Percentiles rank a stretch among this genome's conserved stretches.
phyloP scores from a whole-genome alignment of 2,329 filamentous ascomycete genomes.

The Lachnellula suecica region DNA sequence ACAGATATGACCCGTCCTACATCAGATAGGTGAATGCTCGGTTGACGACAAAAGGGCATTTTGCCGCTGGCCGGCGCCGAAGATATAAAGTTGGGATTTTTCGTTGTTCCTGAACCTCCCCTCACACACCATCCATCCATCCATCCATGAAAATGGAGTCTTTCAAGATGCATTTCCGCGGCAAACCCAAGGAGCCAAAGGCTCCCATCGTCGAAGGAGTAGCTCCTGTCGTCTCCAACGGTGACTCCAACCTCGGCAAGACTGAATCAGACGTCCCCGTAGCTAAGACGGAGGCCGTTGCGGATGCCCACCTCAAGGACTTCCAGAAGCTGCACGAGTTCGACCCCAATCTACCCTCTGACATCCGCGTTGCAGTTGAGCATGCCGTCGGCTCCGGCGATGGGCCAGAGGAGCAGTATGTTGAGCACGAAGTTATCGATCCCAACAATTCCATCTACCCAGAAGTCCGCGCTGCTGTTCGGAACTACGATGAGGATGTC shows the following conservation, averaged over 20 bases:
- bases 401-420: constrained; percentile 12
- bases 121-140: not conserved
- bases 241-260: not conserved
- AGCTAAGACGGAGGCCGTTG: not conserved
- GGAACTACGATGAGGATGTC: constrained; percentile 62
- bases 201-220: not conserved
- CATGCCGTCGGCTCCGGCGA: constrained; percentile 7
- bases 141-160: not conserved
- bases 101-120: not conserved
- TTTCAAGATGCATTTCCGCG: not conserved
- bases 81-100: not conserved
- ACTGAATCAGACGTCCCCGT: not conserved
- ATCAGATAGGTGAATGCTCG: not conserved
- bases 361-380: no score
- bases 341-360: constrained; percentile 16
- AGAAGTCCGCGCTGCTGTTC: constrained; percentile 50
- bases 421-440: constrained; percentile 9
- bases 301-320: constrained; percentile 2
- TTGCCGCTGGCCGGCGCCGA: not conserved
- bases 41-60: not conserved
- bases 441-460: constrained; percentile 19
- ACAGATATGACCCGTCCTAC: not conserved
- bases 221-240: not conserved
- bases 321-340: constrained; percentile 12
- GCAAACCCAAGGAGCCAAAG: not conserved